Percentiles rank a stretch among this genome's conserved stretches.
Conservation (phyloP, 2,329 filamentous ascomycete species). For the Emergomyces africanus region DNA sequence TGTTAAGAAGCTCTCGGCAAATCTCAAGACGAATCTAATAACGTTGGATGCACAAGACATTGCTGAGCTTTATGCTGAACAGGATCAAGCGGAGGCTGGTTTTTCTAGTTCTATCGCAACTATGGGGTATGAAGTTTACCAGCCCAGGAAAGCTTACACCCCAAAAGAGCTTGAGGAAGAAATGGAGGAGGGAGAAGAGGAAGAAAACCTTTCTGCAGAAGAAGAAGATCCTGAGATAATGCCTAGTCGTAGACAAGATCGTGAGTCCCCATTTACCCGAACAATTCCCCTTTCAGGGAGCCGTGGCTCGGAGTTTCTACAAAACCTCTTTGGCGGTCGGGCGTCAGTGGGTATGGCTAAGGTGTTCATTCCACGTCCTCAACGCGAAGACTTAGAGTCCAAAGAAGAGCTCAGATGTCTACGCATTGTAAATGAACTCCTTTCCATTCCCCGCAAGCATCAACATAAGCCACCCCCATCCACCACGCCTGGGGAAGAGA, state of each 20-base stretch:
- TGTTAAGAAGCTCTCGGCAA: constrained; percentile 50
- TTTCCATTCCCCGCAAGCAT: constrained; percentile 15
- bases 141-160: constrained; percentile 19
- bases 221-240: constrained; percentile 19
- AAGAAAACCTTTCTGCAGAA: constrained; percentile 19
- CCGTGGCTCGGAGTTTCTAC: constrained; percentile 6
- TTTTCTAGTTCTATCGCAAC: constrained; percentile 26
- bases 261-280: constrained; percentile 6
- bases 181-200: constrained; percentile 32
- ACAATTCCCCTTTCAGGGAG: constrained; percentile 8
- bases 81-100: constrained; percentile 25
- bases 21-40: constrained; percentile 36
- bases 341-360: constrained; percentile 9
- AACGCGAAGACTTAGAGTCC: constrained; percentile 5
- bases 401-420: constrained; percentile 21
- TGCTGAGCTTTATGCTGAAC: constrained; percentile 29
- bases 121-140: constrained; percentile 44
- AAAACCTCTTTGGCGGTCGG: constrained; percentile 8
- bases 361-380: constrained; percentile 6
- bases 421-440: constrained; percentile 23
- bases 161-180: constrained; percentile 32
- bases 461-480: constrained; percentile 4
- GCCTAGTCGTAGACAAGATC: constrained; percentile 10
- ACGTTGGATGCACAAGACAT: constrained; percentile 36
- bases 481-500: not conserved